Evolutionary conservation across 495 filamentous ascomycete species (phyloP), one percentile per base, ranked within the genome.

Genomic region (Bathelium albidoporum): DNA sequence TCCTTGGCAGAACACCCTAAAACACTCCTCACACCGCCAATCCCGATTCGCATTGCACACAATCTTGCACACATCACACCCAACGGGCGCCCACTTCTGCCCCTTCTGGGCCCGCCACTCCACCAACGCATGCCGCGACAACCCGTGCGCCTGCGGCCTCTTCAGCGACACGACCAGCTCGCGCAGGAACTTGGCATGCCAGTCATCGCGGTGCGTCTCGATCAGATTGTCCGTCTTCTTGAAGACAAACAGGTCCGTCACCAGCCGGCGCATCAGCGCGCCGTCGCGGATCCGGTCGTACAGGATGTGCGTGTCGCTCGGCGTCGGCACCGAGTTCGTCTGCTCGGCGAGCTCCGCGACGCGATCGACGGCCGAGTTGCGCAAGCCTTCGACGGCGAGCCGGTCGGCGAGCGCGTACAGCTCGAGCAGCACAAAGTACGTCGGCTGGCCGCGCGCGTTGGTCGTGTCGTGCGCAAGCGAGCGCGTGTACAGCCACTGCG

Each of bases 171-270:
- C 72, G 55, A 62, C 60, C 44, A 77, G 67, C 43, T 75, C 74
- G 62, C 74, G 70, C 52, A 77, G 65, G 64, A 77, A 75, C 28
- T 14, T 58, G 53, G 73, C 73, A 59, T 77, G 73, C 73, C 73
- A 77, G 1, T 71, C 63, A 61, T 80, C 79, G 52, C 66, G 65
- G 71, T 80, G 77, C 32, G 62, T 70, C 18, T 71, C 70, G 11
- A 80, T 67, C 20, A 80, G 65, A 31, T 70, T 67, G 65, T 78
- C 79, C 64, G 78, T 80, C 65, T 78, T 78, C 69, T 80, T 80
- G 70, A 74, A 79, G 34, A 73, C 76, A 67, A 80, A 80, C 61
- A 81, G 69, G 68, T 80, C 79, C 26, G 79, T 62, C 4, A 80
- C 69, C 55, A 81, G 68, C 11, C 63, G 63, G 36, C 77, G 66